phyloP scores from a whole-genome alignment of 345 rosid species.

The Conringia planisiliqua region DNA sequence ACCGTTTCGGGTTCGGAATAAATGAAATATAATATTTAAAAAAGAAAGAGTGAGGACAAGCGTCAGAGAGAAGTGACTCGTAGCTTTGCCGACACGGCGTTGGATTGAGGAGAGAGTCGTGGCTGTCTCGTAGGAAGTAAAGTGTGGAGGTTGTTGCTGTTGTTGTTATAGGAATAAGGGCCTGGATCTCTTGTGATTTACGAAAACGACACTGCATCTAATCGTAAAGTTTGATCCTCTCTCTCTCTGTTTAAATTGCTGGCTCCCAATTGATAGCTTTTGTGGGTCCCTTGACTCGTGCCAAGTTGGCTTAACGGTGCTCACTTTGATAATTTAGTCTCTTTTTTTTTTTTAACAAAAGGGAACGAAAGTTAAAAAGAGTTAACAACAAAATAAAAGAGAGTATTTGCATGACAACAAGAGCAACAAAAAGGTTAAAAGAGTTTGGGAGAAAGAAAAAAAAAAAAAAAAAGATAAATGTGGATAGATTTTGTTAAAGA shows the following conservation, averaged over 20 bases:
- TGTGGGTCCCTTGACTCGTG: neutral
- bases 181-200: constrained; percentile 29
- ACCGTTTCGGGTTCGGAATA: neutral
- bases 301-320: constrained; percentile 17
- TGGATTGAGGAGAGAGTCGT: neutral
- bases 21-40: neutral
- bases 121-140: neutral
- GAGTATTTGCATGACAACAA: neutral
- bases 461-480: neutral
- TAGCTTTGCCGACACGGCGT: constrained; percentile 36
- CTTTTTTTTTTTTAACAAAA: neutral
- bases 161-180: neutral
- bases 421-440: neutral
- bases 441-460: neutral
- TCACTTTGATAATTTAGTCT: neutral
- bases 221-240: constrained; percentile 6
- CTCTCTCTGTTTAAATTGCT: neutral
- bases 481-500: neutral
- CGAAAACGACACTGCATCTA: constrained; percentile 26
- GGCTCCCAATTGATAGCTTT: constrained; percentile 17
- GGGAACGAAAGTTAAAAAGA: too few relatives aligned
- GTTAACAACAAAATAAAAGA: too few relatives aligned
- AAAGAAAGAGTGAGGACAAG: constrained; percentile 4
- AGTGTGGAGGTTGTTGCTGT: neutral
- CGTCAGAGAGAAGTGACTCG: constrained; percentile 15